These are phyloP conservation scores for Rhipidocladum racemiflorum DNA, from an alignment of 176 grass and related monocot species.

Conservation along the genomic window DNA sequence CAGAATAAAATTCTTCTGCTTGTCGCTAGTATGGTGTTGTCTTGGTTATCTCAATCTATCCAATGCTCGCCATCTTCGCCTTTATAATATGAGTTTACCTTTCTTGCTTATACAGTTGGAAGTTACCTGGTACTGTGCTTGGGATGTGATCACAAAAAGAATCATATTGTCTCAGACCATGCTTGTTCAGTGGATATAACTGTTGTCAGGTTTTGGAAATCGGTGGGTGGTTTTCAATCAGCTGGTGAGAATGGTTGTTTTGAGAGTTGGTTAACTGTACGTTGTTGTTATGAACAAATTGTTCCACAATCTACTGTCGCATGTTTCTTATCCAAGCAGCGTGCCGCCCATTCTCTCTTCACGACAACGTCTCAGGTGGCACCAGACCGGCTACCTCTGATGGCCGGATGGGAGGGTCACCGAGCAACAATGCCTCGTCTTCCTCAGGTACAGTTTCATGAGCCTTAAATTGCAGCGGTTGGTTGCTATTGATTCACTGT, in stretches of 20 bases:
- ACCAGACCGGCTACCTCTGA: background rate
- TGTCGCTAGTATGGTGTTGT: background rate
- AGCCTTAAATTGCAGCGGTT: background rate
- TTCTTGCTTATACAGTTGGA: background rate
- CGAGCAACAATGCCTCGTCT: background rate
- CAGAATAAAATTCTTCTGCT: conserved; percentile 1
- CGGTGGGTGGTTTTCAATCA: background rate
- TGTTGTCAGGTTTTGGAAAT: background rate
- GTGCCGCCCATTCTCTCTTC: background rate
- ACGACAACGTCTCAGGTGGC: background rate
- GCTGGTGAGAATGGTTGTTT: background rate
- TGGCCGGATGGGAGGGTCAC: background rate
- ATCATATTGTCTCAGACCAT: background rate
- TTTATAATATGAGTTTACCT: background rate
- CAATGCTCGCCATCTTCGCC: background rate
- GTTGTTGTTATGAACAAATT: background rate
- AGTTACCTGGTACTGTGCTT: background rate
- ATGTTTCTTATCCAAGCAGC: background rate
- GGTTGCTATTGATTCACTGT: background rate
- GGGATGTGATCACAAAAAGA: background rate
- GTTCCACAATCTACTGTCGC: background rate
- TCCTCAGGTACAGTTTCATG: background rate
- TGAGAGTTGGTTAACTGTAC: too few species aligned
- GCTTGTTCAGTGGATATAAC: background rate
- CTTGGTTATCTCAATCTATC: background rate